Percentiles rank a stretch among this genome's conserved stretches.
Conservation (phyloP, 257 asterid genomes). For the Nicotiana undulata region DNA sequence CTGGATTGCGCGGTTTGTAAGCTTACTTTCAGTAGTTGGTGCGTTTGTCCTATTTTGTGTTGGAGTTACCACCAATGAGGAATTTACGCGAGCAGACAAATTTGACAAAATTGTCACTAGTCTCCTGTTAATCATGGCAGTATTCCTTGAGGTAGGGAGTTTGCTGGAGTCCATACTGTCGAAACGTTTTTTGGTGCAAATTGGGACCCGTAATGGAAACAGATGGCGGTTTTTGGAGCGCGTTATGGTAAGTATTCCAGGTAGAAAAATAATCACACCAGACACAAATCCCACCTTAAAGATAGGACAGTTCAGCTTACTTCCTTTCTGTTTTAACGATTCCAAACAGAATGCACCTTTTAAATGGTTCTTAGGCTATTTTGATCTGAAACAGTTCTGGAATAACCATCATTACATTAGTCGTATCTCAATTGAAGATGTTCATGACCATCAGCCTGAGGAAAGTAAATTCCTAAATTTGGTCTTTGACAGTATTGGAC, state of each 20-base stretch:
- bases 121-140: background rate
- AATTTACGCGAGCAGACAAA: background rate
- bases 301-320: background rate
- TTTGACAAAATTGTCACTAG: background rate
- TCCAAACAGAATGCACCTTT: background rate
- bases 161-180: background rate
- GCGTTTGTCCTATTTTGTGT: background rate
- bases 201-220: background rate
- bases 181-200: background rate
- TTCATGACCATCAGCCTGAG: background rate
- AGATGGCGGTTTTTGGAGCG: background rate
- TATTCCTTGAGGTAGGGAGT: background rate
- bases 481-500: background rate
- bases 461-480: background rate
- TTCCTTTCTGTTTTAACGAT: background rate
- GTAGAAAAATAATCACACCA: background rate
- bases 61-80: background rate
- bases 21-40: background rate
- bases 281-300: background rate
- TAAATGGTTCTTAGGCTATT: background rate
- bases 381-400: background rate
- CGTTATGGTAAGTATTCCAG: background rate
- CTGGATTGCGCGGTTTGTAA: background rate
- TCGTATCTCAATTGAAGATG: background rate
- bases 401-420: background rate